Base-by-base conservation (phyloP, 1,139 yeast genomes). In the Sugiyamaella japonica region DNA sequence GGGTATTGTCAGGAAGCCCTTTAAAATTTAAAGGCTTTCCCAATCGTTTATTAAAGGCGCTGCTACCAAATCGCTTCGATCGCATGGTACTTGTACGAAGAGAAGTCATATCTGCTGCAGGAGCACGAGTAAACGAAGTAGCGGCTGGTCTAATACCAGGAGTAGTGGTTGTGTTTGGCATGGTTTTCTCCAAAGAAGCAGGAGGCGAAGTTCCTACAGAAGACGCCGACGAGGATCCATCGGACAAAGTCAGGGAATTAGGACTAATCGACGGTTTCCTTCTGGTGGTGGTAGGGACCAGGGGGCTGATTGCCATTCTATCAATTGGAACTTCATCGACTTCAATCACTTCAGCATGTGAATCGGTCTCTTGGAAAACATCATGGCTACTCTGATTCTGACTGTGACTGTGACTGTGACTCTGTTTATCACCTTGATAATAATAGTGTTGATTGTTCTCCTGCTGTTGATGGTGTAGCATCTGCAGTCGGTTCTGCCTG, bases 41-140 rank as follows among this genome's bases (percentile, higher is more conserved):
- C 34, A 49, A 23, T 25, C 52, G 47, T 16, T 42, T 48, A 34
- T 48, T 48, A 48, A 48, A 48, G 3, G 40, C 51, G 28, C 29
- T 48, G 29, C 45, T 52, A 41, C 54, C 57, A 41, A 54, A 44
- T 16, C 55, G 39, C 32, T 51, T 48, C 7, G 48, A 28, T 25
- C 58, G 50, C 38, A 55, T 48, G 9, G 54, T 28, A 34, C 53
- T 50, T 7, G 48, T 47, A 7, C 53, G 46, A n/a, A 43, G 47
- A 10, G 52, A n/a, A 5, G 57, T 48, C 53, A 52, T 39, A 15
- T 52, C 55, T 15, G 57, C 55, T 5, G 57, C 53, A 10, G 57
- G 55, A 8, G 57, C 55, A 7, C 57, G 46, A 4, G 57, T 55
- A 39, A 55, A 55, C 6, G 53, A 47, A 13, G 45, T 44, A 13